These are phyloP conservation scores for Immersiella caudata DNA, from an alignment of 495 filamentous ascomycete species.

Conservation along the genomic window DNA sequence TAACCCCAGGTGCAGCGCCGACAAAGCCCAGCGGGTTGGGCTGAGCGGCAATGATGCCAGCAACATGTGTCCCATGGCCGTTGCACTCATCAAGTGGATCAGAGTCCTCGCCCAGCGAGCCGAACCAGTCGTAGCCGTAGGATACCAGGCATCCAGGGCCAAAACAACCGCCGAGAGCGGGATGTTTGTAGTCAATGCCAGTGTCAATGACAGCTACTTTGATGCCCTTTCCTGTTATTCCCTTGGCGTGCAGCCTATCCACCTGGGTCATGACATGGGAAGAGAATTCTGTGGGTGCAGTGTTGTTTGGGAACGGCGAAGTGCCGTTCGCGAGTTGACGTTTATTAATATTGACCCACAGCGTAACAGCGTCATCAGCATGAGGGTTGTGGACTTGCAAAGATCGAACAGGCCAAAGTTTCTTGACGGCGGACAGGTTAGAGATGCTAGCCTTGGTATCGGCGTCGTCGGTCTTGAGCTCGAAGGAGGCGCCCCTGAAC, in stretches of 20 bases:
- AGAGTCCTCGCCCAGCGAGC: constrained; percentile 37
- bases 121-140: constrained; percentile 50
- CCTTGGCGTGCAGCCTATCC: constrained; percentile 41
- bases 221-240: constrained; percentile 41
- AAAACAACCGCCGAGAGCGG: constrained; percentile 56
- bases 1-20: constrained; percentile 55
- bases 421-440: constrained; percentile 6
- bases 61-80: constrained; percentile 47
- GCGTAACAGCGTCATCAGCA: background rate
- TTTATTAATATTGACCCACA: background rate
- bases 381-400: background rate
- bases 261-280: constrained; percentile 47
- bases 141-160: constrained; percentile 51
- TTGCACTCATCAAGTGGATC: constrained; percentile 42
- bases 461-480: constrained; percentile 35
- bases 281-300: constrained; percentile 29
- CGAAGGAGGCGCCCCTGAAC: constrained; percentile 44
- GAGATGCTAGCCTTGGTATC: constrained; percentile 19
- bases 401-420: constrained; percentile 9
- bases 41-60: constrained; percentile 56
- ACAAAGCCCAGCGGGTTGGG: constrained; percentile 46
- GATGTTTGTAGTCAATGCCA: constrained; percentile 55
- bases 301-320: background rate
- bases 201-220: constrained; percentile 46
- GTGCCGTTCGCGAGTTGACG: background rate